These are phyloP conservation scores for Pestalotiopsis fici DNA, from an alignment of 2,329 filamentous ascomycete genomes.

Conservation along the genomic window DNA sequence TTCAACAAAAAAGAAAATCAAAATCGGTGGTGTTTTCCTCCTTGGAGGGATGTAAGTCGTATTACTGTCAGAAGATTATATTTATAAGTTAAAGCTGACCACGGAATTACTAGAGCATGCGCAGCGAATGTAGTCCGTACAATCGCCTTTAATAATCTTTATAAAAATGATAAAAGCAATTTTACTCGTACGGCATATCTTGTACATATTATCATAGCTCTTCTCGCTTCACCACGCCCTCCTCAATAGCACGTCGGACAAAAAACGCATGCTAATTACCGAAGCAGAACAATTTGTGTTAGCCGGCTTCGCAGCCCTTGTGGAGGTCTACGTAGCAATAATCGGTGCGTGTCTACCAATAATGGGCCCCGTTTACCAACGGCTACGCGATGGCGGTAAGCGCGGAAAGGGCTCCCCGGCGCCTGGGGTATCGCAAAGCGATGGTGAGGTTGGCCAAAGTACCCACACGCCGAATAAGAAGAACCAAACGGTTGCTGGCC, in stretches of 20 bases:
- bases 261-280: neutral
- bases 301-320: conserved; percentile 8
- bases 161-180: neutral
- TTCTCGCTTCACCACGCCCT: too few relatives aligned
- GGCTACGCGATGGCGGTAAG: conserved; percentile 14
- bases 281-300: conserved; percentile 9
- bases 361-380: conserved; percentile 17
- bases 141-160: neutral
- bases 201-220: too few relatives aligned
- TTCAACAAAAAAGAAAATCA: conserved; percentile 6
- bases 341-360: conserved; percentile 18
- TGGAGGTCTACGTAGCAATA: conserved; percentile 19
- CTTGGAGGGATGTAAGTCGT: conserved; percentile 11
- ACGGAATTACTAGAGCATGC: neutral
- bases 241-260: too few relatives aligned
- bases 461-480: neutral
- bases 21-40: conserved; percentile 9
- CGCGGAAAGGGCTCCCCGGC: neutral
- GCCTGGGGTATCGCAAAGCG: too few relatives aligned
- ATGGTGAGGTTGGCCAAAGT: neutral
- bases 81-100: neutral
- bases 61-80: neutral
- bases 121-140: conserved; percentile 8
- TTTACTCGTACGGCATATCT: neutral
- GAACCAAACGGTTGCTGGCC: neutral